Evolutionary conservation across 1,284 basidiomycete species (phyloP).

Genomic region (Sphaerobolus stellatus): DNA sequence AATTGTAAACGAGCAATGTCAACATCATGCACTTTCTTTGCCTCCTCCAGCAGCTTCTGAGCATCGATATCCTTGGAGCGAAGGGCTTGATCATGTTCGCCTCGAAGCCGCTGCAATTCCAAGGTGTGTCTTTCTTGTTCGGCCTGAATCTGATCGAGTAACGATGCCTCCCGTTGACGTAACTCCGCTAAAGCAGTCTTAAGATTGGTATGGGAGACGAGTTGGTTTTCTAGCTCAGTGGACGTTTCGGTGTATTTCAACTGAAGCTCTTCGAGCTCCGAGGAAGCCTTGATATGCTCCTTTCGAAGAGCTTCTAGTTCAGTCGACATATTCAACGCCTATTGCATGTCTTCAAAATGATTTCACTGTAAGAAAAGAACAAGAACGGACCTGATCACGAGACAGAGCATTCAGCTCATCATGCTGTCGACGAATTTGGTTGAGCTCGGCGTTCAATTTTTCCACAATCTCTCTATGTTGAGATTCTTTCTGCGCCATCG

Average conservation of each 20-base stretch:
- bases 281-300: slow-evolving; percentile 55
- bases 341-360: slow-evolving; percentile 1
- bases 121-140: slow-evolving; percentile 50
- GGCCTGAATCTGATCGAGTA: slow-evolving; percentile 39
- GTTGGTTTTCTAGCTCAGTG: slow-evolving; percentile 34
- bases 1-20: slow-evolving; percentile 37
- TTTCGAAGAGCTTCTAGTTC: slow-evolving; percentile 74
- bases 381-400: slow-evolving; percentile 65
- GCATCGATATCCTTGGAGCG: slow-evolving; percentile 42
- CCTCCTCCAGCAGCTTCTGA: slow-evolving; percentile 42
- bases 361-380: not conserved
- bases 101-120: slow-evolving; percentile 50
- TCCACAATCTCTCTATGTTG: slow-evolving; percentile 77
- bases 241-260: slow-evolving; percentile 46
- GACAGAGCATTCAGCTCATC: slow-evolving; percentile 79
- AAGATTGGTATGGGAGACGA: slow-evolving; percentile 38
- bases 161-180: slow-evolving; percentile 10
- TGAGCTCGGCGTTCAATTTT: slow-evolving; percentile 64
- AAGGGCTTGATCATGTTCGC: slow-evolving; percentile 49
- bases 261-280: slow-evolving; percentile 53
- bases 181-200: slow-evolving; percentile 40
- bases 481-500: slow-evolving; percentile 94
- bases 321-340: slow-evolving; percentile 83
- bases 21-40: slow-evolving; percentile 40
- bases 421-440: slow-evolving; percentile 69